These are phyloP conservation scores for Trichosporon sp. DNA, from an alignment of 1,284 basidiomycete species.

Conservation along the genomic window DNA sequence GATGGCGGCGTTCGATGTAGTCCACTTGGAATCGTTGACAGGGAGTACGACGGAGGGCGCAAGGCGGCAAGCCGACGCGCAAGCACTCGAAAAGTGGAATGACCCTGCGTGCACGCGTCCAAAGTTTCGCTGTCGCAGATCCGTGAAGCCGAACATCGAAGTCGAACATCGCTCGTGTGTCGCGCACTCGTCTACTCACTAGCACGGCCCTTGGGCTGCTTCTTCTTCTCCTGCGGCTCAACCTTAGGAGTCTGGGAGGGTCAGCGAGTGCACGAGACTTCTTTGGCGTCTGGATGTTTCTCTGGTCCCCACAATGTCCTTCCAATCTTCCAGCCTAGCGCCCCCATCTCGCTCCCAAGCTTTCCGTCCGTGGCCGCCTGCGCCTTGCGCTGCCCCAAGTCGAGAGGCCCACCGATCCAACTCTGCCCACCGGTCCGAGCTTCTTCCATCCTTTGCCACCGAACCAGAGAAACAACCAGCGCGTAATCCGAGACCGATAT, in stretches of 20 bases:
- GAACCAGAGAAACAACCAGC: not conserved
- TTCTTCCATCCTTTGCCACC: conserved; percentile 3
- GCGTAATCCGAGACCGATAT: conserved; percentile 15
- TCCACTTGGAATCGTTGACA: too few species aligned
- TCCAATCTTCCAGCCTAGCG: not conserved
- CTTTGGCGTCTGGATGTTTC: not conserved
- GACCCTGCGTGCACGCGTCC: not conserved
- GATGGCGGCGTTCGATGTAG: not conserved
- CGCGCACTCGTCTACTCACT: conserved; percentile 47
- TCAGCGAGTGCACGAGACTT: conserved; percentile 3
- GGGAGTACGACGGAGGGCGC: too few species aligned
- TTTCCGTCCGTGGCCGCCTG: not conserved
- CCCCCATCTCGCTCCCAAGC: not conserved
- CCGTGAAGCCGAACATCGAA: not conserved
- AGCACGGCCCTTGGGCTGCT: conserved; percentile 89
- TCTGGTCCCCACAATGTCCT: not conserved
- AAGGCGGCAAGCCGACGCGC: not conserved
- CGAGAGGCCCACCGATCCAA: not conserved
- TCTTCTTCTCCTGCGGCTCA: conserved; percentile 97
- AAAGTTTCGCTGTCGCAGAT: not conserved
- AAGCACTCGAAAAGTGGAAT: not conserved
- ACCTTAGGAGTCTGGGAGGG: conserved; percentile 71
- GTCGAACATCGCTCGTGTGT: not conserved
- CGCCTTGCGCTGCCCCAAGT: not conserved
- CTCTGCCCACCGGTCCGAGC: not conserved